A percentile compares a stretch with the other conserved stretches of the same genome.
Evolutionary conservation across 2,329 filamentous ascomycete genomes (phyloP).

Genomic region (Curvularia eragrostidis): DNA sequence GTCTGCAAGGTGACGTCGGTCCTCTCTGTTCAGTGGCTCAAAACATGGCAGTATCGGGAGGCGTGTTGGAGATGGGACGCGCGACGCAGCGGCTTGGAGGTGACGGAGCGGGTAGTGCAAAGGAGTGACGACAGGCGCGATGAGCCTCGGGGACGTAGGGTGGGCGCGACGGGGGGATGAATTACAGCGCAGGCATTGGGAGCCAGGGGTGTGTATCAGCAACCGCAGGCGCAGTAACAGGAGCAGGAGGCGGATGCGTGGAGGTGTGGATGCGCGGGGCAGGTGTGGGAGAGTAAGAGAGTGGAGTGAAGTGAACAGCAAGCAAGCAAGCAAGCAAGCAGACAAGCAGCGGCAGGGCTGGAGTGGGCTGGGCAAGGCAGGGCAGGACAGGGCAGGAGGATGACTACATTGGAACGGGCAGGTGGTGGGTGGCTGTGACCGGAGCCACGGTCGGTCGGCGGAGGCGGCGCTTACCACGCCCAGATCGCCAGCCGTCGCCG

Average conservation of each 20-base stretch:
- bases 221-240: not conserved
- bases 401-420: slow-evolving; percentile 24
- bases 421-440: slow-evolving; percentile 21
- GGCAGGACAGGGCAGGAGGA: not conserved
- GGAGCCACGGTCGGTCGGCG: slow-evolving; percentile 16
- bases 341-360: no score
- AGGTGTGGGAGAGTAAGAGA: not conserved
- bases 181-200: slow-evolving; percentile 19
- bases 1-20: slow-evolving; percentile 9
- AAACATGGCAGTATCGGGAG: slow-evolving; percentile 19
- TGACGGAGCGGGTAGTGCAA: slow-evolving; percentile 28
- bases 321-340: not conserved
- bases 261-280: not conserved
- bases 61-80: not conserved
- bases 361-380: not conserved
- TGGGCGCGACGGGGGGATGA: slow-evolving; percentile 6
- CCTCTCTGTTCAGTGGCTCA: slow-evolving; percentile 5
- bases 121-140: slow-evolving; percentile 44
- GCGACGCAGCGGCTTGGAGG: slow-evolving; percentile 3
- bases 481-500: slow-evolving; percentile 12
- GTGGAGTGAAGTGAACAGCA: not conserved
- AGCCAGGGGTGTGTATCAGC: not conserved
- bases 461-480: slow-evolving; percentile 24
- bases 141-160: slow-evolving; percentile 13
- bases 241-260: not conserved